These are phyloP conservation scores for Lactifluus volemus DNA, from an alignment of 768 basidiomycete genomes.

Conservation along the genomic window DNA sequence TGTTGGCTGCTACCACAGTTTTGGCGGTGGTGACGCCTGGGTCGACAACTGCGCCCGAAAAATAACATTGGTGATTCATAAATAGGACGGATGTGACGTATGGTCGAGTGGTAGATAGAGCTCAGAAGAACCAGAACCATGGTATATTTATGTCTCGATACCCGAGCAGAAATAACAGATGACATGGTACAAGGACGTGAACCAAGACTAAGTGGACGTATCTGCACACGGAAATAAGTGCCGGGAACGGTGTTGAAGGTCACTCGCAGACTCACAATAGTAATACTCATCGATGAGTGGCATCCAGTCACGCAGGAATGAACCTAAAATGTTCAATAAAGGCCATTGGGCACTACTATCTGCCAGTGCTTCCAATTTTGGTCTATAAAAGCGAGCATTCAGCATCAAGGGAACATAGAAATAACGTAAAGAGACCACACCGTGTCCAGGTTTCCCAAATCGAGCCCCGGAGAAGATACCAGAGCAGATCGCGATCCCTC, in stretches of 20 bases:
- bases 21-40: not conserved
- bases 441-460: constrained; percentile 77
- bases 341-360: constrained; percentile 47
- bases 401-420: constrained; percentile 1
- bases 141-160: constrained; percentile 2
- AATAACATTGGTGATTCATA: not conserved
- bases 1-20: not conserved
- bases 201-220: constrained; percentile 10
- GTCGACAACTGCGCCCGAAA: not conserved
- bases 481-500: constrained; percentile 72
- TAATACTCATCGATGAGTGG: constrained; percentile 86
- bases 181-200: not conserved
- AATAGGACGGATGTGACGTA: not conserved
- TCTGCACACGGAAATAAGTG: constrained; percentile 7
- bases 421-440: constrained; percentile 28
- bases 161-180: not conserved
- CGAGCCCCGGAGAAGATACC: constrained; percentile 80
- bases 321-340: constrained; percentile 57
- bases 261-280: constrained; percentile 57
- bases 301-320: constrained; percentile 76
- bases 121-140: not conserved
- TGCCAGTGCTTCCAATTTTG: constrained; percentile 62
- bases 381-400: constrained; percentile 34
- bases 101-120: not conserved
- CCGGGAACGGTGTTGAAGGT: not conserved